These are phyloP conservation scores for Agastache rugosa DNA, from an alignment of 257 asterid genomes.

Conservation along the genomic window DNA sequence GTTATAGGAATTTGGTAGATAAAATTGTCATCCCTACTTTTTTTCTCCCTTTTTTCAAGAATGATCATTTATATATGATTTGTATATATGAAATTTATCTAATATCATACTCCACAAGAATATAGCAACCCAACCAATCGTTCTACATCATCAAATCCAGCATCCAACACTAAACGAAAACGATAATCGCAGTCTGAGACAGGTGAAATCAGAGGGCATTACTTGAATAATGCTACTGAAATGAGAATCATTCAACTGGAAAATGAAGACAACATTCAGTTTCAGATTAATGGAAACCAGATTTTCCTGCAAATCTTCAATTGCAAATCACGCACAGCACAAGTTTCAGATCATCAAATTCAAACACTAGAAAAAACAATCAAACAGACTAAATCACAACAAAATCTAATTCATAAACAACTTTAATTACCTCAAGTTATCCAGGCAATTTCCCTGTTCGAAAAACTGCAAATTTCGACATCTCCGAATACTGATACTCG, in stretches of 20 bases:
- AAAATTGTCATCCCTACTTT: neutral
- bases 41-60: neutral
- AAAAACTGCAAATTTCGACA: constrained; percentile 72
- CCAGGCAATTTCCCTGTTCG: constrained; percentile 68
- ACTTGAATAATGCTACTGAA: neutral
- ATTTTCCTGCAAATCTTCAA: neutral
- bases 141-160: neutral
- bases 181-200: neutral
- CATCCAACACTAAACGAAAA: neutral
- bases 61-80: neutral
- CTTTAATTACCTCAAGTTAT: constrained; percentile 32
- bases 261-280: neutral
- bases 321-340: neutral
- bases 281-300: neutral
- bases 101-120: too few relatives aligned
- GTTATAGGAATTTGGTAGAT: neutral
- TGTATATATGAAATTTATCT: neutral
- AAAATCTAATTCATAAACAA: constrained; percentile 9
- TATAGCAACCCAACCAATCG: too few relatives aligned
- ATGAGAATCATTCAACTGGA: neutral
- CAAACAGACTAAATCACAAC: neutral
- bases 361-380: neutral
- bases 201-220: neutral
- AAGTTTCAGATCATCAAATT: neutral
- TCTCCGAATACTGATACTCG: constrained; percentile 58